Base-by-base conservation (phyloP, 768 basidiomycete species). In the Termitomyces sp. region DNA sequence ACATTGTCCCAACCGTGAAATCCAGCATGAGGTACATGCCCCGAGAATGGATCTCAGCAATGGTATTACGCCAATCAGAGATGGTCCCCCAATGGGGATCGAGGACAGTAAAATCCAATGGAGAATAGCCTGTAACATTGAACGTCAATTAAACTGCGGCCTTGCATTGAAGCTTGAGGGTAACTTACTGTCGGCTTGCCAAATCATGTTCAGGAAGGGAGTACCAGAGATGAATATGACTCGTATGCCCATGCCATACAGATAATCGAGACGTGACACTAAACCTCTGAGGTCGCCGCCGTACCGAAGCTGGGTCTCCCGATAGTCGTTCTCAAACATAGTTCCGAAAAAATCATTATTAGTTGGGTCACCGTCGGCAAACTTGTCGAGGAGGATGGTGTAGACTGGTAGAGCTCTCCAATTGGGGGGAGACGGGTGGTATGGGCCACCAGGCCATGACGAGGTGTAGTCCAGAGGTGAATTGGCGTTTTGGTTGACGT, bases 1-100 rank as follows among this genome's bases (percentile, higher is more conserved):
- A 80, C 84, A 96, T 91, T 1, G 95, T 97, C 13, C 94, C 94
- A 55, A 97, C 89, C 2, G 95, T 97, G 68, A 97, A 95, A 75
- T 97, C 95, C 26, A 84, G 79, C 84, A 97, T 93, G 65, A 96
- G 72, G 69, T 94, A 96, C 95, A 97, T 95, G 57, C 87, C 87
- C 42, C 84, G 81, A 0, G 82, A 73, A 68, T 97, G 95, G 32
- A 96, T 79, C 50, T 82, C 81, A 67, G 91, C 87, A 59, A 97
- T 85, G 50, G 89, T 70, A 39, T 78, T 69, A 18, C 79, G 79
- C 94, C 94, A 97, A 63, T 95, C 91, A 27, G 80, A 69, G 55
- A 94, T 76, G 10, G 82, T 90, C 24, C 95, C 95, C 86, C 90
- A 96, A 67, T 97, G 95, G 37, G 95, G 95, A 72, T 97, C 95